Base-by-base conservation (phyloP, 2,329 filamentous ascomycete species). In the Alternaria sp. region DNA sequence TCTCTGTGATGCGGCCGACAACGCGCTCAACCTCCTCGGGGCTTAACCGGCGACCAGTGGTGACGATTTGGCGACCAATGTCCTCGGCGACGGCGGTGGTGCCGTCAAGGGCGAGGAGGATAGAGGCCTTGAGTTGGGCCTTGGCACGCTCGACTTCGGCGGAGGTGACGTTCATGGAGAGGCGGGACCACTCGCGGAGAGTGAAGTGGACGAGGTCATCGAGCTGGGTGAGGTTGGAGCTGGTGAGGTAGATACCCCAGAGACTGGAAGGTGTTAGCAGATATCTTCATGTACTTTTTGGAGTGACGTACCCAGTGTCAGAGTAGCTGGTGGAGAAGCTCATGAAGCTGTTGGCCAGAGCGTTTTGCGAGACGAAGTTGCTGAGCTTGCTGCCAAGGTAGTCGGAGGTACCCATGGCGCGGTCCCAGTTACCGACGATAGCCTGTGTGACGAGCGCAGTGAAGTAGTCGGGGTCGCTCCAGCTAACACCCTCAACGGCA, bases 301-400 rank as follows among this genome's bases (percentile, higher is more conserved):
- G 4, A 18, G 14, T 36, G n/a, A 80, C 90, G 82, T 88, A 97
- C 93, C 94, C 95, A 80, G 95, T 99, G 82, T 99, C 95, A 79
- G 94, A 98, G 85, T 99, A 99, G 87, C 93, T 97, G 71, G 95
- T 99, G 70, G 94, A 97, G 86, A 99, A 99, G 86, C 92, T 97
- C 96, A 99, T 99, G 88, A 97, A 99, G 89, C 94, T 97, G 86
- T 97, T 99, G 82, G 95, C 95, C 65, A 99, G 88, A 81, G 94
- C 90, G 84, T 98, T 89, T 84, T 97, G 90, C 87, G 96, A 92
- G 72, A 99, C 90, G 77, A 95, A 93, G 69, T 91, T 90, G 86
- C 93, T 97, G 75, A 99, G 92, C 88, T 96, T 97, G 92, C 93
- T 97, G 76, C 96, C 95, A 79, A 97, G 91, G 86, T 97, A 95